phyloP scores from a whole-genome alignment of 306 rosid genomes.

The Casuarina cunninghamiana region DNA sequence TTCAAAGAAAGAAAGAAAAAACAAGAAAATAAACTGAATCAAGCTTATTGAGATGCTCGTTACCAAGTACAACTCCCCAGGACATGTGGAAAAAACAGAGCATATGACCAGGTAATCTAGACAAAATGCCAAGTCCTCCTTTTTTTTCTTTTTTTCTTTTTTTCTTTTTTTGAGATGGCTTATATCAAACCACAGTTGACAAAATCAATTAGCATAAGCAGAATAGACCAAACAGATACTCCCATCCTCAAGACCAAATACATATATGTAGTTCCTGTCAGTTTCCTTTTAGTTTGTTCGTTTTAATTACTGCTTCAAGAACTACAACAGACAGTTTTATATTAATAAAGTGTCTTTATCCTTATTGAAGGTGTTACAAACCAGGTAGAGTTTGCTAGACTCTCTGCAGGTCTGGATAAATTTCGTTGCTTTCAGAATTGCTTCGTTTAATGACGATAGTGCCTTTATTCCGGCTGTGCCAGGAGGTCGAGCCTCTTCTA shows the following conservation, averaged over 20 bases:
- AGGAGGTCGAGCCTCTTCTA: conserved; percentile 81
- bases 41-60: too few species aligned
- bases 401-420: conserved; percentile 60
- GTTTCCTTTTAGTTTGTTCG: not conserved
- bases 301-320: not conserved
- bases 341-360: conserved; percentile 3
- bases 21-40: too few species aligned
- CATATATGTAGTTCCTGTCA: not conserved
- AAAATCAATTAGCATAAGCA: not conserved
- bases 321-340: not conserved
- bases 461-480: conserved; percentile 68
- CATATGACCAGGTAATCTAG: not conserved
- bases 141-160: too few species aligned
- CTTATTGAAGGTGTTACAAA: conserved; percentile 37
- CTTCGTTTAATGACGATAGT: conserved; percentile 46
- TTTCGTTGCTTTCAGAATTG: conserved; percentile 56
- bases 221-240: not conserved
- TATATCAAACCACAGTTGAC: not conserved
- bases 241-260: not conserved
- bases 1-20: not conserved
- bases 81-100: not conserved
- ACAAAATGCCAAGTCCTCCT: not conserved
- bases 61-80: too few species aligned
- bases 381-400: conserved; percentile 86
- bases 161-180: not conserved